A percentile compares a stretch with the other conserved stretches of the same genome.
Evolutionary conservation across 2,329 filamentous ascomycete genomes (phyloP).

Genomic region (Fusarium anthophilum): DNA sequence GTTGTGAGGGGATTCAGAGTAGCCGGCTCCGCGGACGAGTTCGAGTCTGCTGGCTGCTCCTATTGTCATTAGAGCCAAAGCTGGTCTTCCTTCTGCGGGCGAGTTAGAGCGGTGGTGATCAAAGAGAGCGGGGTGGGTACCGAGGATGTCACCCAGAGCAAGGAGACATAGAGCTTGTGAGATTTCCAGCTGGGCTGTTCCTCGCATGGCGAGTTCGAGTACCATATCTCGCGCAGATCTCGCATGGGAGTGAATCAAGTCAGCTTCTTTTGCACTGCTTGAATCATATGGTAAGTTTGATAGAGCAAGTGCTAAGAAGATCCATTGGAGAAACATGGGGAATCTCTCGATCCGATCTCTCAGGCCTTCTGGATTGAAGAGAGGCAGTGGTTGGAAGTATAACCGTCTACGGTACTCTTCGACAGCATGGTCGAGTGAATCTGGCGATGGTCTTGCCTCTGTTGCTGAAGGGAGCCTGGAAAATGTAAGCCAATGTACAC

Average conservation of each 20-base stretch:
- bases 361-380: conserved; percentile 17
- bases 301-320: conserved; percentile 16
- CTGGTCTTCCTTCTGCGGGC: conserved; percentile 12
- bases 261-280: conserved; percentile 18
- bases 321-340: conserved; percentile 26
- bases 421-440: conserved; percentile 14
- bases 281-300: conserved; percentile 20
- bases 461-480: background rate
- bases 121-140: background rate
- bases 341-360: conserved; percentile 7
- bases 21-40: conserved; percentile 17
- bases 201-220: conserved; percentile 17
- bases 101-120: background rate
- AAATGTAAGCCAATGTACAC: background rate
- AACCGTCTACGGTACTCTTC: conserved; percentile 25
- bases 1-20: background rate
- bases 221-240: conserved; percentile 21
- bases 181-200: conserved; percentile 21
- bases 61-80: conserved; percentile 34
- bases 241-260: conserved; percentile 10
- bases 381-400: conserved; percentile 35
- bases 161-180: conserved; percentile 23
- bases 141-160: conserved; percentile 7
- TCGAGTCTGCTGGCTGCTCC: conserved; percentile 31
- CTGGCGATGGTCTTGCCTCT: background rate